Evolutionary conservation across 2,329 filamentous ascomycete genomes (phyloP), one percentile per base, ranked within the genome.

Genomic region (Colletotrichum higginsianum): DNA sequence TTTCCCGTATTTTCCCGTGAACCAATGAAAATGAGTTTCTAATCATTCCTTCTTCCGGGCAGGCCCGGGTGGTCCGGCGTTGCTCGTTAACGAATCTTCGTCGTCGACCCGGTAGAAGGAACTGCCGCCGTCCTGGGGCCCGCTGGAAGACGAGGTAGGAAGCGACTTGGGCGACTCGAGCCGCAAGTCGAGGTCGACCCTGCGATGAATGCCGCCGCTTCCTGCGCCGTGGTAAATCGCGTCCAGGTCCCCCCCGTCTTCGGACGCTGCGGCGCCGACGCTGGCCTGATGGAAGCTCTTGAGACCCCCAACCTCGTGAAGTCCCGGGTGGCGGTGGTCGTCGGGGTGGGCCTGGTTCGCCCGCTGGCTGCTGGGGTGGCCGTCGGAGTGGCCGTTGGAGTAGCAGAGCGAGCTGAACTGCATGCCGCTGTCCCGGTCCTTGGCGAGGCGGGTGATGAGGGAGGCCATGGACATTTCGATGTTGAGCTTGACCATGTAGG

Each of bases 381-480:
- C 26, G 26, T 26, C 42, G 18, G 58, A 68, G 4, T 53, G 52
- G 1, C 42, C 64, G 4, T 72, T 26, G 0, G 68, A 66, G 40
- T 69, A 72, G 18, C 64, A 73, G 15, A 69, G 68, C 3, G 72
- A 73, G 61, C 66, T 60, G 46, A 73, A 65, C 16, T 44, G 21
- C 11, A 66, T 63, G 4, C 68, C 44, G 18, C 61, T 69, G n/a
- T 73, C 72, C 6, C 58, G 60, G 23, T 61, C 68, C 47, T 69
- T 67, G 11, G 72, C 61, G 11, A 73, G 72, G 62, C 82, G 82
- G 47, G 78, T 83, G 73, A 88, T 88, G 30, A 88, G 82, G 46
- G 84, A 83, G 61, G 86, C 85, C 85, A 88, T 87, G 15, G 83
- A 83, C 82, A 88, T 84, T 75, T 88, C 86, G 73, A 88, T 88